phyloP scores from a whole-genome alignment of 2,329 filamentous ascomycete species.

The Fusarium hainanense region DNA sequence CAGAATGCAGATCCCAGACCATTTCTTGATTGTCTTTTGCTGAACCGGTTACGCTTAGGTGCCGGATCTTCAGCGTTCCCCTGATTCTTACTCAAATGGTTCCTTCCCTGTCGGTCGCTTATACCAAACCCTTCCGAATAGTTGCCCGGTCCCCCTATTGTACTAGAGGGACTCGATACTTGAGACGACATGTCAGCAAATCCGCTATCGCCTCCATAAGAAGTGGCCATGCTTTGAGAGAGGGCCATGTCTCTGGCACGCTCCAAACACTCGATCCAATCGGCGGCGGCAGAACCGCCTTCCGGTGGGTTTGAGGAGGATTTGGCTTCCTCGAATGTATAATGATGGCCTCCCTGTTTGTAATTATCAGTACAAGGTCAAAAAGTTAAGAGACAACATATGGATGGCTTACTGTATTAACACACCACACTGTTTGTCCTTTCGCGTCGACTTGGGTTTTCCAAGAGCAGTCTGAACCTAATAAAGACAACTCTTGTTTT shows the following conservation, averaged over 20 bases:
- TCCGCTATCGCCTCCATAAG: slow-evolving; percentile 73
- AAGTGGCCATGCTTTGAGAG: slow-evolving; percentile 74
- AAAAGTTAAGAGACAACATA: background rate
- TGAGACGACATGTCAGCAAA: slow-evolving; percentile 76
- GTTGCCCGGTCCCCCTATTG: slow-evolving; percentile 69
- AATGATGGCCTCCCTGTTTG: slow-evolving; percentile 84
- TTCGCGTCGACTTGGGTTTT: slow-evolving; percentile 86
- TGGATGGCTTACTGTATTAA: slow-evolving; percentile 83
- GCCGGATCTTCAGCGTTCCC: slow-evolving; percentile 63
- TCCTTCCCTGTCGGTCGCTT: slow-evolving; percentile 65
- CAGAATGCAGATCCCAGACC: slow-evolving; percentile 91
- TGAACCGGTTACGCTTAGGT: slow-evolving; percentile 76
- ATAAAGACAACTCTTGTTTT: slow-evolving; percentile 90
- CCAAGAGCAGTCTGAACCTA: slow-evolving; percentile 80
- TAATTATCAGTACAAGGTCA: background rate
- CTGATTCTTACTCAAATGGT: slow-evolving; percentile 70
- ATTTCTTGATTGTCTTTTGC: slow-evolving; percentile 92
- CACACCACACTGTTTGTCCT: slow-evolving; percentile 86
- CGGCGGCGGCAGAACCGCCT: slow-evolving; percentile 77
- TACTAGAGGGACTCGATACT: slow-evolving; percentile 81
- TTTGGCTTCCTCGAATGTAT: slow-evolving; percentile 94
- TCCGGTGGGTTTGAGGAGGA: slow-evolving; percentile 65
- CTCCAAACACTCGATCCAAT: slow-evolving; percentile 93
- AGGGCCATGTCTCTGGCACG: slow-evolving; percentile 86
- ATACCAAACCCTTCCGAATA: slow-evolving; percentile 63